Conservation (phyloP, 495 filamentous ascomycete genomes). For the Cryomyces antarcticus region DNA sequence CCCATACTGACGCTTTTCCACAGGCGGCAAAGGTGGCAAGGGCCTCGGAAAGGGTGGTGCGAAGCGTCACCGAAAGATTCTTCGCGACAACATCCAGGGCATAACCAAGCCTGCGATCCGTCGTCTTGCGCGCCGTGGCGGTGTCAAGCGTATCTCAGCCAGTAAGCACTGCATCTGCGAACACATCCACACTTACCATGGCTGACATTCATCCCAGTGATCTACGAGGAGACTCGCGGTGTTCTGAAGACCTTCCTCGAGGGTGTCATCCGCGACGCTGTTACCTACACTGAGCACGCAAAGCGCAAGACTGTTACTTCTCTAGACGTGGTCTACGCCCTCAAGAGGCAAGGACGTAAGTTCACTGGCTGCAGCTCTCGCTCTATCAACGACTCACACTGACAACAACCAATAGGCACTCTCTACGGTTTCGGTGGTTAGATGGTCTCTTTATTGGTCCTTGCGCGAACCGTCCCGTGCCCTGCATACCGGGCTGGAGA, state of each 20-base stretch:
- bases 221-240: slow-evolving; percentile 99
- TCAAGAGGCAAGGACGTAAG: slow-evolving; percentile 90
- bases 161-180: slow-evolving; percentile 29
- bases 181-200: background rate
- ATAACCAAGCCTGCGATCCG: slow-evolving; percentile 99
- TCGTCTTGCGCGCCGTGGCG: slow-evolving; percentile 61
- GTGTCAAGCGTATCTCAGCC: slow-evolving; percentile 89
- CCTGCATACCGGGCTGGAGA: too few relatives aligned
- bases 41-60: slow-evolving; percentile 35
- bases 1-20: slow-evolving; percentile 9
- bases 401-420: slow-evolving; percentile 12
- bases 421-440: slow-evolving; percentile 92
- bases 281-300: slow-evolving; percentile 87
- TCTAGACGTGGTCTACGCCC: slow-evolving; percentile 88
- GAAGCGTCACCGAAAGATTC: slow-evolving; percentile 39
- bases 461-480: too few relatives aligned
- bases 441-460: slow-evolving; percentile 4
- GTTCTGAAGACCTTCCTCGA: slow-evolving; percentile 99
- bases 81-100: slow-evolving; percentile 50
- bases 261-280: slow-evolving; percentile 65
- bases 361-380: slow-evolving; percentile 29
- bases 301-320: slow-evolving; percentile 98
- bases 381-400: background rate
- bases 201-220: slow-evolving; percentile 29
- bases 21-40: slow-evolving; percentile 29